Conservation (phyloP, 192 early-diverging fungal species). For the Spinellus fusiger region DNA sequence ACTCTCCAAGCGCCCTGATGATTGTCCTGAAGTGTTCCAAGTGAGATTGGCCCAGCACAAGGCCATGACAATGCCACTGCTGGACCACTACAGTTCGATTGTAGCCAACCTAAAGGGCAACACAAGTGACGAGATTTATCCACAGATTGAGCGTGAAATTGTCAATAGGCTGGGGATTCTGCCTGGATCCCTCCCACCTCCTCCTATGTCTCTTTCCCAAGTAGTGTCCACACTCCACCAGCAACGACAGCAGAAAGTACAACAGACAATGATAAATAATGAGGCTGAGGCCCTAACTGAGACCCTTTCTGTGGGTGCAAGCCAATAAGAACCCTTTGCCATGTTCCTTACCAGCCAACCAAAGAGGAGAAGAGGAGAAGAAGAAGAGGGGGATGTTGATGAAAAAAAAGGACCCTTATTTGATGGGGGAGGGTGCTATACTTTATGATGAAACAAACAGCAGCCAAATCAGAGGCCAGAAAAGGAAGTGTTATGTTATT, state of each 20-base stretch:
- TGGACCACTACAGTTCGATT: constrained; percentile 42
- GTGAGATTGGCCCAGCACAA: constrained; percentile 68
- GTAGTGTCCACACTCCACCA: neutral
- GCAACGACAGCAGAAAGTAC: neutral
- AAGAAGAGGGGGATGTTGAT: too few species aligned
- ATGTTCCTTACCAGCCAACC: too few species aligned
- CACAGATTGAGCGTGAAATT: constrained; percentile 62
- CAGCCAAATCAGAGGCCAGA: too few species aligned
- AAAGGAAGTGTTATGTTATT: too few species aligned
- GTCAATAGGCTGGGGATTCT: constrained; percentile 29
- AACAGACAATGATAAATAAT: neutral
- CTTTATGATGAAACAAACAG: too few species aligned
- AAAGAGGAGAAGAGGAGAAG: too few species aligned
- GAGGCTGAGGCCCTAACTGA: neutral
- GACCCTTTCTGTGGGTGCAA: neutral
- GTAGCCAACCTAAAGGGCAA: constrained; percentile 82
- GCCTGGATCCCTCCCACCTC: constrained; percentile 3
- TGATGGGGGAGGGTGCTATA: too few species aligned
- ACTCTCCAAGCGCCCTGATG: constrained; percentile 80
- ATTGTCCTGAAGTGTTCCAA: constrained; percentile 80
- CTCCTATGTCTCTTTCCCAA: neutral
- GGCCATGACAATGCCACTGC: constrained; percentile 63
- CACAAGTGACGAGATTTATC: constrained; percentile 92
- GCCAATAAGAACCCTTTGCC: neutral
- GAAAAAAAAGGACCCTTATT: too few species aligned